phyloP scores from a whole-genome alignment of 139 green algal genomes.

The Pleodorina starrii region DNA sequence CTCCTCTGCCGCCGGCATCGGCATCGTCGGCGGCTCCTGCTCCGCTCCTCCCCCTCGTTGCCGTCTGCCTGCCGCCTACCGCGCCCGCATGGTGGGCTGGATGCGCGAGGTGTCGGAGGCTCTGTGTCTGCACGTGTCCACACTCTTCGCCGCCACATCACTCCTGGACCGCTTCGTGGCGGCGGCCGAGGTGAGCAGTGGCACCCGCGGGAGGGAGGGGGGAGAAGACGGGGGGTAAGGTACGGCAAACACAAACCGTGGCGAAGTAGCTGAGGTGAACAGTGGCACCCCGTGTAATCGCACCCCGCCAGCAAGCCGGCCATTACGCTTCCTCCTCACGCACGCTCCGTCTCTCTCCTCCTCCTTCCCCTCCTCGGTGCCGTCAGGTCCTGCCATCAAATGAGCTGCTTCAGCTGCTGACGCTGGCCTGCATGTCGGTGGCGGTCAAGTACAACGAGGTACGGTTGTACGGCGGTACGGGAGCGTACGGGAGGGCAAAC shows the following conservation, averaged over 20 bases:
- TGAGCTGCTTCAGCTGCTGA: slow-evolving; percentile 25
- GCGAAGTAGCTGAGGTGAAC: no score
- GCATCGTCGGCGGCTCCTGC: no score
- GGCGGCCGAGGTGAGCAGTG: not conserved
- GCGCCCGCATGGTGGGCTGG: slow-evolving; percentile 3
- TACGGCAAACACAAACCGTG: no score
- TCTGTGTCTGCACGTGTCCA: not conserved
- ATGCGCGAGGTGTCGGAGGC: slow-evolving; percentile 8
- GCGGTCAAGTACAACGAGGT: slow-evolving; percentile 36
- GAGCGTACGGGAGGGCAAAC: not conserved
- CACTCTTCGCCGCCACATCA: not conserved
- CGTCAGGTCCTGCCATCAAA: not conserved
- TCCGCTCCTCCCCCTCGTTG: no score
- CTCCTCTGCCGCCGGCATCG: no score
- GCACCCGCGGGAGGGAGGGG: not conserved
- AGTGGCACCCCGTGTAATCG: no score
- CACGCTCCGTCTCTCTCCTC: not conserved
- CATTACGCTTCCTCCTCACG: no score
- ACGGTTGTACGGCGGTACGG: not conserved
- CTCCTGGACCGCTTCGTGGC: slow-evolving; percentile 6
- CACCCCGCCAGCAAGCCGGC: no score
- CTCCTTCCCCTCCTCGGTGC: not conserved
- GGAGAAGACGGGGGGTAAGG: not conserved
- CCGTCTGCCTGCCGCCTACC: not conserved
- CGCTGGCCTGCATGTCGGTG: slow-evolving; percentile 25